Percentiles rank a stretch among this genome's conserved stretches.
These are phyloP conservation scores for Starmerella davenportii DNA, from an alignment of 805 yeast species.

Conservation along the genomic window DNA sequence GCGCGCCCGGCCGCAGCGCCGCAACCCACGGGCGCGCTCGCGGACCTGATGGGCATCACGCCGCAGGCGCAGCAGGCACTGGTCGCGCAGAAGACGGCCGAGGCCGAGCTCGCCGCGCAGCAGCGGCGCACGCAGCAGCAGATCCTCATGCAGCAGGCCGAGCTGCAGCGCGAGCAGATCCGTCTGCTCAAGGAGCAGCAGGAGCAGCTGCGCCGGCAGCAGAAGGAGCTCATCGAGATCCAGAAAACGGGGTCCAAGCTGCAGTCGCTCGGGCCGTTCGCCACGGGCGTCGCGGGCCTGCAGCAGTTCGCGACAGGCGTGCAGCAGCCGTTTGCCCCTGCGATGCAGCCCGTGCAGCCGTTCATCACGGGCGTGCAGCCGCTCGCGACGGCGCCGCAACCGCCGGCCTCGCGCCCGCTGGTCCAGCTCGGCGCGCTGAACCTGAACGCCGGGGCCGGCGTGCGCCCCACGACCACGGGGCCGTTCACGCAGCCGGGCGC, in stretches of 20 bases:
- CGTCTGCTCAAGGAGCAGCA: constrained; percentile 18
- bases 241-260: constrained; percentile 18
- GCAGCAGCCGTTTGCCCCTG: constrained; percentile 9
- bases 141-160: constrained; percentile 20
- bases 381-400: background rate
- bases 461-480: background rate
- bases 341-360: constrained; percentile 12
- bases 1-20: constrained; percentile 4
- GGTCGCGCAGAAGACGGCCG: constrained; percentile 18
- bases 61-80: constrained; percentile 7
- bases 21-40: constrained; percentile 4
- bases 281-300: constrained; percentile 25
- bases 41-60: constrained; percentile 1
- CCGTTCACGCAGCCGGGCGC: no score
- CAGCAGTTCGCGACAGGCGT: constrained; percentile 20
- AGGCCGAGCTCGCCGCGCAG: constrained; percentile 13
- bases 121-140: constrained; percentile 23
- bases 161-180: constrained; percentile 20
- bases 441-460: constrained; percentile 1
- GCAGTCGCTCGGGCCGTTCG: constrained; percentile 23
- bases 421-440: background rate
- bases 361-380: constrained; percentile 7
- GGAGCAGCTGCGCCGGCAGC: constrained; percentile 17
- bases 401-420: background rate
- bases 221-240: constrained; percentile 20